Evolutionary conservation across 2,329 filamentous ascomycete genomes (phyloP), one percentile per base, ranked within the genome.

Genomic region (Botrytis paeoniae): DNA sequence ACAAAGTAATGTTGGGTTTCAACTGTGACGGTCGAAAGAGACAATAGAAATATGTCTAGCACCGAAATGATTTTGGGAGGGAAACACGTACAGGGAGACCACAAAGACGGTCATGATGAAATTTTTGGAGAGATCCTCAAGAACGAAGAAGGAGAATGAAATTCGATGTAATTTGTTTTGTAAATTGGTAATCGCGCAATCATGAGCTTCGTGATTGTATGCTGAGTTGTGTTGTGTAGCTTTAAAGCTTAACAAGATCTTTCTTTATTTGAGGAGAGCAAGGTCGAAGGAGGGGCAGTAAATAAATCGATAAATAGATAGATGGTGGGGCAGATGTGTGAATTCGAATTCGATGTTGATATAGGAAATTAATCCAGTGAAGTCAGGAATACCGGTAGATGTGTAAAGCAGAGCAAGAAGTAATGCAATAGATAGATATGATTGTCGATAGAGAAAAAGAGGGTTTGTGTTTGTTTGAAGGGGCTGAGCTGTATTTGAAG

Each of bases 91-190:
- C 86, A 90, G 83, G 45, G 87, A 88, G 72, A 85, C 87, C 69
- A 89, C 85, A 76, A 89, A 88, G 80, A 89, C 85, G 10, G 88
- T 88, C 88, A 90, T 89, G 45, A 72, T 81, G 70, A 73, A 57
- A 73, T 74, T 45, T 76, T 72, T 20, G 62, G 41, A 20, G 57
- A 39, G n/a, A 39, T 43, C 14, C 29, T 69, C 29, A 73, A 72
- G 62, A 72, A 64, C 37, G 68, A 61, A 64, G 70, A 25, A 16
- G 51, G 48, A 62, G 69, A 70, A 45, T 60, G 41, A 22, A 62
- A 70, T 43, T 59, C 39, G 22, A 45, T 25, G 43, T 71, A 35
- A 18, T 22, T 16, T 39, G 32, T 29, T 12, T 59, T 62, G 60
- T 54, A 61, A 39, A 48, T 25, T 25, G 71, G 64, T 39, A 70